These are phyloP conservation scores for Peronospora destructor DNA, from an alignment of 352 stramenopile genomes.

Conservation along the genomic window DNA sequence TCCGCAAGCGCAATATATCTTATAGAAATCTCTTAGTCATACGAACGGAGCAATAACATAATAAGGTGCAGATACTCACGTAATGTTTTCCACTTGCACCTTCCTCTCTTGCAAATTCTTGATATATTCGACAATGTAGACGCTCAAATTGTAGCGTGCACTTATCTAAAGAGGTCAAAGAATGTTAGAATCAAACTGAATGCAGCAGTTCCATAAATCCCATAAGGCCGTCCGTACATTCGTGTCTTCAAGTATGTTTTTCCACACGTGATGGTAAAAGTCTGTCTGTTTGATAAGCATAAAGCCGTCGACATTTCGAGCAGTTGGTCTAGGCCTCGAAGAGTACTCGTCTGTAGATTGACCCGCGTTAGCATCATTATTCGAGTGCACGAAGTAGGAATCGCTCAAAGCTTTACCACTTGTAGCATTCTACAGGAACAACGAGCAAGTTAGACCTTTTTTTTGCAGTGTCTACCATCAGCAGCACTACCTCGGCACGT, in stretches of 20 bases:
- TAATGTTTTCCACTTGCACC: constrained; percentile 53
- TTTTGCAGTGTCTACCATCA: background rate
- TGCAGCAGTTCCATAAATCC: background rate
- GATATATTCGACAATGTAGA: constrained; percentile 63
- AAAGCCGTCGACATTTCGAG: constrained; percentile 39
- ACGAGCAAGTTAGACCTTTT: constrained; percentile 5
- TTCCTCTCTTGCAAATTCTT: constrained; percentile 42
- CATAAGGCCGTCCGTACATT: constrained; percentile 21
- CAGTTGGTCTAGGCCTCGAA: constrained; percentile 1
- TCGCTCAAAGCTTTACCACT: background rate
- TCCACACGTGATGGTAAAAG: constrained; percentile 53
- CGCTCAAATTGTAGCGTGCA: constrained; percentile 32
- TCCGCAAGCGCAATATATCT: constrained; percentile 54
- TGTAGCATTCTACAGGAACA: constrained; percentile 8
- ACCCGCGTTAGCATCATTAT: constrained; percentile 1
- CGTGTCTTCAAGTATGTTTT: constrained; percentile 32
- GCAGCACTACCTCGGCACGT: constrained; percentile 22
- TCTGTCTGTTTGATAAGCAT: constrained; percentile 51
- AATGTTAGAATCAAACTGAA: constrained; percentile 1
- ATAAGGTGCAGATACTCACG: constrained; percentile 29
- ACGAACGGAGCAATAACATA: background rate
- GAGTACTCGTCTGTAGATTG: background rate
- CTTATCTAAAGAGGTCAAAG: constrained; percentile 26
- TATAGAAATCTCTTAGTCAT: constrained; percentile 9
- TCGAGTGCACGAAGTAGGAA: background rate